Conservation (phyloP, 805 yeast species). For the Lipomyces japonicus region DNA sequence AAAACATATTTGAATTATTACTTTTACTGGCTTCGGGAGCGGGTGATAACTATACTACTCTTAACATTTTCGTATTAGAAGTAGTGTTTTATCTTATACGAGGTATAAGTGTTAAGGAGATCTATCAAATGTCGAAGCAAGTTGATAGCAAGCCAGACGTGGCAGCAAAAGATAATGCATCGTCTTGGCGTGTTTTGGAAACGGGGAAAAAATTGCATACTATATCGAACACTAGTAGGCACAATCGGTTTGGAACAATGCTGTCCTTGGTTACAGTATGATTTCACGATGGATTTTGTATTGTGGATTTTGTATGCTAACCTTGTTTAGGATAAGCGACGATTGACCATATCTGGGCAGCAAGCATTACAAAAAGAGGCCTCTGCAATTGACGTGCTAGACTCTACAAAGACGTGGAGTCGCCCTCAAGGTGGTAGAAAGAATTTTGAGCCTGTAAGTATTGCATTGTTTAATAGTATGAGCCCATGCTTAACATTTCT, state of each 20-base stretch:
- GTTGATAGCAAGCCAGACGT: conserved; percentile 9
- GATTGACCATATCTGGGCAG: conserved; percentile 71
- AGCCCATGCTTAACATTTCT: too few species aligned
- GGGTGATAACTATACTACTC: conserved; percentile 58
- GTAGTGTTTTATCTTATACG: conserved; percentile 59
- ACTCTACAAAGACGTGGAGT: conserved; percentile 64
- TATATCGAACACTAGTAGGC: conserved; percentile 58
- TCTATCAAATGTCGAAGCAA: conserved; percentile 28
- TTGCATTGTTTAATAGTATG: too few species aligned
- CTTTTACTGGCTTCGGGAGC: conserved; percentile 67
- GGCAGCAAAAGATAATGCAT: conserved; percentile 15
- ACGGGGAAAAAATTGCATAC: conserved; percentile 57
- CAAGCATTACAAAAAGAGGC: conserved; percentile 50
- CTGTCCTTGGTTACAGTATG: conserved; percentile 53
- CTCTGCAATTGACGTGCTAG: conserved; percentile 62
- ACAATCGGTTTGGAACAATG: conserved; percentile 86
- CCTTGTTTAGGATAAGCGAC: conserved; percentile 45
- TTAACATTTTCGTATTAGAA: conserved; percentile 66
- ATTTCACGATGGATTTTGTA: not conserved
- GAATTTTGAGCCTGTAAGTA: not conserved
- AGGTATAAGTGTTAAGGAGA: conserved; percentile 47
- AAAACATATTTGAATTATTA: conserved; percentile 68
- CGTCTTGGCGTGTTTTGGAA: conserved; percentile 47
- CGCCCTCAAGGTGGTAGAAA: conserved; percentile 35
- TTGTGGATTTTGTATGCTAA: not conserved